phyloP scores from a whole-genome alignment of 2,329 filamentous ascomycete species.

The Aureobasidium sp. region DNA sequence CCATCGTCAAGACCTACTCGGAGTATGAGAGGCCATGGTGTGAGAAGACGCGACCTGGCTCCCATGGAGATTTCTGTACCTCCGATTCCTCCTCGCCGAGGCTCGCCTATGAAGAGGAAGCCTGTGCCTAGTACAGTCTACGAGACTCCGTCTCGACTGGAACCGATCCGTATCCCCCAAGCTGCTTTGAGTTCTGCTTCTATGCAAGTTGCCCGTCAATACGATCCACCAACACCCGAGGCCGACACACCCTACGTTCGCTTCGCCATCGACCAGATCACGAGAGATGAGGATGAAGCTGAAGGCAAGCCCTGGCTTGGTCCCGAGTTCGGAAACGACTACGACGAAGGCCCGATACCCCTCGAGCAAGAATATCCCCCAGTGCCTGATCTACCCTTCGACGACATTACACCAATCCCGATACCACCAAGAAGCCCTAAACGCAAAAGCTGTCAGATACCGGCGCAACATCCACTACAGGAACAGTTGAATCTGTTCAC shows the following conservation, averaged over 20 bases:
- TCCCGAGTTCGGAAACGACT: neutral
- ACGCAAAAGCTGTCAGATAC: neutral
- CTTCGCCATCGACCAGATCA: conserved; percentile 82
- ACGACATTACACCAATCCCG: neutral
- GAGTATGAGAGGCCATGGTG: conserved; percentile 25
- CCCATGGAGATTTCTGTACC: neutral
- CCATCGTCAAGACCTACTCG: conserved; percentile 21
- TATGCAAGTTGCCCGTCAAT: conserved; percentile 23
- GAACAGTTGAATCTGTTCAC: conserved; percentile 24
- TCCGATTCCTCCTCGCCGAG: conserved; percentile 13
- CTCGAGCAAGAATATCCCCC: neutral
- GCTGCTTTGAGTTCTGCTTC: conserved; percentile 23
- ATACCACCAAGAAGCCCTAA: conserved; percentile 6
- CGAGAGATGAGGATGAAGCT: conserved; percentile 57
- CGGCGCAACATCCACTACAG: conserved; percentile 8
- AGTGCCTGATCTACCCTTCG: neutral
- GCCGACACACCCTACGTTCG: conserved; percentile 80
- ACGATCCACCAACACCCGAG: conserved; percentile 56
- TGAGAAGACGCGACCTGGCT: conserved; percentile 18
- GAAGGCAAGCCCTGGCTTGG: conserved; percentile 7
- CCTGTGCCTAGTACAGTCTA: conserved; percentile 28
- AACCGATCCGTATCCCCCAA: conserved; percentile 7
- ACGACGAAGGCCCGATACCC: conserved; percentile 2
- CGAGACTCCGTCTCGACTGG: conserved; percentile 14
- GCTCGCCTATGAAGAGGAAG: conserved; percentile 23